Base-by-base conservation (phyloP, 169 alveolate genomes). In the Cryptosporidium ryanae region DNA sequence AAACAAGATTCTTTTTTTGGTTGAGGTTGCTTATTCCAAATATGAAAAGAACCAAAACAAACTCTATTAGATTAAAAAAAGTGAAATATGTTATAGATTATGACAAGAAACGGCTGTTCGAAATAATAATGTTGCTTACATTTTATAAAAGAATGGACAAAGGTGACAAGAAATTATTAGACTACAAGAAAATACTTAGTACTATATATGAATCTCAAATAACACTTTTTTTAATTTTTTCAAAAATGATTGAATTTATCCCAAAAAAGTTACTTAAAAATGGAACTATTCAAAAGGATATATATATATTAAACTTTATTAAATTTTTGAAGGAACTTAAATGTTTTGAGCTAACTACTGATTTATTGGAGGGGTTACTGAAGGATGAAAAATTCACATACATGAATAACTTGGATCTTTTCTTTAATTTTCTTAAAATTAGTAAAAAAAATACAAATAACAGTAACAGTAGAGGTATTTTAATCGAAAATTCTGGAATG, bases 61-160 rank as follows among this genome's bases (percentile, higher is more conserved):
- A 10, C 13, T 38, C 46, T 38, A 38, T 38, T 0, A 10, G 48
- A 32, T 66, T 10, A 66, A 27, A 15, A 0, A 48, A 0, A 12
- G 17, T 29, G 21, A 48, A 23, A 43, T 34, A 54, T 17, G 18
- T 17, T 52, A 70, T 29, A n/a, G 25, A 13, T 15, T 8, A 43
- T 8, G 18, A 50, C 52, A 49, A 59, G 13, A 34, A 15, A 3
- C 29, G 34, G 48, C 31, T 59, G 2, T 12, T 61, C 10, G 87
- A 76, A 38, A 27, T 61, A 17, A 76, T 76, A 25, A 32, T 76
- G 3, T 48, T 76, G 27, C 64, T 76, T n/a, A 59, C 87, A 4
- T 76, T 59, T 76, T 57, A 76, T 61, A 76, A 59, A 38, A 23
- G 43, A 23, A n/a, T 76, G 29, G 64, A 76, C 10, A 76, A 68